phyloP scores from a whole-genome alignment of 2,329 filamentous ascomycete species.

The Malbranchea zuffiana region DNA sequence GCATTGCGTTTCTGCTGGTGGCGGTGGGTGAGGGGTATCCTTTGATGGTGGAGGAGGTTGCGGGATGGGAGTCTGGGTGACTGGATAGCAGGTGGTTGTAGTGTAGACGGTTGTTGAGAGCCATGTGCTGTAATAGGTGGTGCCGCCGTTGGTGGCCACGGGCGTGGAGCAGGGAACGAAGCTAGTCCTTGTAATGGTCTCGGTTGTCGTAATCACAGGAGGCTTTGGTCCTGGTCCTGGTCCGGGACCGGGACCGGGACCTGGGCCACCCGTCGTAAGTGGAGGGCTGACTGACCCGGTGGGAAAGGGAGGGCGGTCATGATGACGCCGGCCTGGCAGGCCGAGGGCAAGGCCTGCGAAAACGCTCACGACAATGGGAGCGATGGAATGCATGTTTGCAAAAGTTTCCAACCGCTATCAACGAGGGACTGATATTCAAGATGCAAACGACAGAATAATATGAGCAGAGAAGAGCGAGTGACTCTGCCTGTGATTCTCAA shows the following conservation, averaged over 20 bases:
- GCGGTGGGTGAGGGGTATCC: constrained; percentile 10
- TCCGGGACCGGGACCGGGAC: constrained; percentile 4
- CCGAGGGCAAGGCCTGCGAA: constrained; percentile 5
- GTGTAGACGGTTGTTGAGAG: constrained; percentile 21
- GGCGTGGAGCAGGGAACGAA: constrained; percentile 28
- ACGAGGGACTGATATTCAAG: not conserved
- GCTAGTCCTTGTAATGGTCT: constrained; percentile 23
- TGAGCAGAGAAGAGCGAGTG: not conserved
- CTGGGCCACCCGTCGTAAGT: constrained; percentile 4
- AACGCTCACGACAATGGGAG: constrained; percentile 2
- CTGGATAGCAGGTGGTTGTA: constrained; percentile 24
- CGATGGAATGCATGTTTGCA: constrained; percentile 4
- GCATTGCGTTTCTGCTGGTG: constrained; percentile 8
- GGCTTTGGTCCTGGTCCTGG: constrained; percentile 4
- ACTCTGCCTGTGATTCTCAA: not conserved
- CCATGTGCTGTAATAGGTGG: constrained; percentile 28
- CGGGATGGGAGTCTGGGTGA: constrained; percentile 13
- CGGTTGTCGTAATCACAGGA: constrained; percentile 13
- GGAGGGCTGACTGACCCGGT: constrained; percentile 1
- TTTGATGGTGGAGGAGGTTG: constrained; percentile 4
- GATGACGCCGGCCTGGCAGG: constrained; percentile 2
- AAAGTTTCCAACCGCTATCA: too few relatives aligned
- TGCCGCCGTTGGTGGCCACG: constrained; percentile 18
- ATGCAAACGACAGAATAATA: not conserved
- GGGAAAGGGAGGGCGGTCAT: constrained; percentile 6